Evolutionary conservation across 495 filamentous ascomycete species (phyloP), one percentile per base, ranked within the genome.

Genomic region (Penicillium argentinense): DNA sequence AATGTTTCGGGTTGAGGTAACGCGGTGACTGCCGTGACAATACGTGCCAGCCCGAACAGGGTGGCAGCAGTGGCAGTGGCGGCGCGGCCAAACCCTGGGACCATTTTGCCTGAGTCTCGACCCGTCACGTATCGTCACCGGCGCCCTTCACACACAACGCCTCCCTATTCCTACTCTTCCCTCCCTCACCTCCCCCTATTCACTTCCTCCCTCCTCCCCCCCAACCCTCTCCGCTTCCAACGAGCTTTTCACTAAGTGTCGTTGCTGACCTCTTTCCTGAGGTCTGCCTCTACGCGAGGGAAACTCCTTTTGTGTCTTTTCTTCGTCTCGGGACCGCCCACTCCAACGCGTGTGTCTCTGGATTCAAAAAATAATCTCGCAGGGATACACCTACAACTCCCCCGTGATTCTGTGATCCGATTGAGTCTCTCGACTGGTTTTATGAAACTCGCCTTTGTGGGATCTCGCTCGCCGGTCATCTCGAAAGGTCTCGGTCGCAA

Each of bases 161-260:
- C 39, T 50, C 37, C 28, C 30, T 39, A 43, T 48, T 43, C 42
- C 44, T 32, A 43, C 33, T 46, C 49, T 49, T 45, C 54, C 22
- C 33, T 26, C 22, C 36, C 30, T 50, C 27, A 26, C 45, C 22
- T 44, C 40, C 56, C 50, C 46, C 40, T 57, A 53, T 47, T 51
- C 49, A 42, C 49, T 42, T 55, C 41, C 44, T 45, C 49, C 51
- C 46, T 42, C n/a, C 44, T 39, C 39, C 50, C 52, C 29, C 37
- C 25, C 47, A 47, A 45, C 53, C 41, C 45, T 23, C 34, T 47
- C 42, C 47, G 46, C 25, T 62, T 50, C 54, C 66, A 73, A 72
- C 72, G 72, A 75, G 69, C 72, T 74, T 75, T 75, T 75, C 69
- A 73, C 66, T 75, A 75, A 74, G 72, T 73, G 65, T 75, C 70